Evolutionary conservation across 2,329 filamentous ascomycete genomes (phyloP), one percentile per base, ranked within the genome.

Genomic region (Beauveria sp.): DNA sequence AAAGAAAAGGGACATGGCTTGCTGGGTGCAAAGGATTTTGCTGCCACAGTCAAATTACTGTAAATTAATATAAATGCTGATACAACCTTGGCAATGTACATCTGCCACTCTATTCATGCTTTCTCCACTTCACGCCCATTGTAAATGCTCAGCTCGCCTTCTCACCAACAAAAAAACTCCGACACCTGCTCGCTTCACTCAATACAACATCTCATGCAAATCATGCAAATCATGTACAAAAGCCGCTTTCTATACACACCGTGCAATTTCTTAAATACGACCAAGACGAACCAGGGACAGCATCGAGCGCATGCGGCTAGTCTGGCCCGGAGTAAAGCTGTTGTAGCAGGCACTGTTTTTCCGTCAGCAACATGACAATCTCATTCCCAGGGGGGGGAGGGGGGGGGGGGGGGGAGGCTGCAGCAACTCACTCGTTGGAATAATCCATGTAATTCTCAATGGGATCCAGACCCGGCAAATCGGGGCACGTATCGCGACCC

Each of bases 271-370:
- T 26, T 12, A 24, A 47, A 30, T n/a, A 22, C 24, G 20, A 5
- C 57, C 47, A 8, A 60, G 38, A 22, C 57, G 49, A 7, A 60
- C 16, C 24, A 52, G 38, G 1, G 57, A 24, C 38, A 60, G 57
- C 9, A 60, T 10, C 24, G 49, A 34, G 49, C 50, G 58, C 58
- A 54, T 53, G 42, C 58, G 58, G 5, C 2, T 16, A 3, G 40
- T 60, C 67, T 79, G 77, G n/a, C 73, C 74, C 7, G 71, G 71
- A 3, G 75, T 77, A 70, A 80, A 80, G 66, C 75, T 72, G 42
- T 70, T 67, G 67, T 77, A 78, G 70, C 78, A 79, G 57, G 66
- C 60, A 20, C 58, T 60, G 14, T 42, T 46, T 56, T 3, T 3
- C 18, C 18, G 26, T 57, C 5, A 55, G 34, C 40, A 30, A 20